Percentiles rank a stretch among this genome's conserved stretches.
These are phyloP conservation scores for Phytophthora capsici DNA, from an alignment of 352 stramenopile genomes.

Conservation along the genomic window DNA sequence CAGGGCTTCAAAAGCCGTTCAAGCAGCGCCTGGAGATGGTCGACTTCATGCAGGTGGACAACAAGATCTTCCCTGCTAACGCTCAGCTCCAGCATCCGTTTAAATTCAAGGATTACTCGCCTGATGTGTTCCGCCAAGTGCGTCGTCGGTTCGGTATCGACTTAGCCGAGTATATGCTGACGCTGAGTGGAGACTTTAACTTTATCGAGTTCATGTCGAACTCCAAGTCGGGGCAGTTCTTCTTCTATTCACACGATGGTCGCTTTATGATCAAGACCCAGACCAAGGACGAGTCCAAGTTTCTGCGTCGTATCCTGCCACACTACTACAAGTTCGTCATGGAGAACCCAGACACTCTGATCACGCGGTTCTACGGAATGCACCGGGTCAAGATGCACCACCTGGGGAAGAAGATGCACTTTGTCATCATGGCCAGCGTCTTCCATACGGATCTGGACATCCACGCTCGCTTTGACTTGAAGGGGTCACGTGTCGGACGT, in stretches of 20 bases:
- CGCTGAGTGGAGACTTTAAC: slow-evolving; percentile 94
- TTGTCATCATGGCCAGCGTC: slow-evolving; percentile 97
- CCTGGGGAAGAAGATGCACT: slow-evolving; percentile 93
- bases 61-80: slow-evolving; percentile 76
- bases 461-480: slow-evolving; percentile 90
- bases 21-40: slow-evolving; percentile 88
- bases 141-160: slow-evolving; percentile 79
- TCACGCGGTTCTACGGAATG: slow-evolving; percentile 98
- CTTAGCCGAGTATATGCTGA: slow-evolving; percentile 90
- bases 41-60: slow-evolving; percentile 91
- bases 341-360: slow-evolving; percentile 97
- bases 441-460: slow-evolving; percentile 95
- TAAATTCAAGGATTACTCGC: slow-evolving; percentile 95
- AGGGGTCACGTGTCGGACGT: slow-evolving; percentile 90
- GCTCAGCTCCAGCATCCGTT: slow-evolving; percentile 82
- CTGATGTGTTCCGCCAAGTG: slow-evolving; percentile 86
- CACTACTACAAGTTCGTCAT: slow-evolving; percentile 98
- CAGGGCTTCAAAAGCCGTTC: slow-evolving; percentile 84
- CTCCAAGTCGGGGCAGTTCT: slow-evolving; percentile 99
- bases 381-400: slow-evolving; percentile 98
- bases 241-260: slow-evolving; percentile 98
- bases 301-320: slow-evolving; percentile 96
- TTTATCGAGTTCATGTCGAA: slow-evolving; percentile 99
- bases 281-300: slow-evolving; percentile 99
- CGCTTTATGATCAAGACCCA: slow-evolving; percentile 99